A percentile compares a stretch with the other conserved stretches of the same genome.
These are phyloP conservation scores for Pythium plurisporium DNA, from an alignment of 352 stramenopile species.

Conservation along the genomic window DNA sequence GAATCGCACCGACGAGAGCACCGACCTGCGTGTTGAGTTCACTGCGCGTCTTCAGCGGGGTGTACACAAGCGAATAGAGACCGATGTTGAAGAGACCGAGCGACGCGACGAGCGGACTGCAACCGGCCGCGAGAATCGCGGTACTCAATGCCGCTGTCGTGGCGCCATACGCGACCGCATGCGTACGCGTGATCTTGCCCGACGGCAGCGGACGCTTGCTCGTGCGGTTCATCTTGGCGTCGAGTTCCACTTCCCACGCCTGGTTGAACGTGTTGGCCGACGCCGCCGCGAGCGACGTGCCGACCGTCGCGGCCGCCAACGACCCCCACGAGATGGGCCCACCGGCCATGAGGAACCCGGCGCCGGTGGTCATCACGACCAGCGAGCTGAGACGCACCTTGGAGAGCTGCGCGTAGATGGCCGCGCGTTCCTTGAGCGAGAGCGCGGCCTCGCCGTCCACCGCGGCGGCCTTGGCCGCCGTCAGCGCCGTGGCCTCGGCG, in stretches of 20 bases:
- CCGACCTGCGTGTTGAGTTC: slow-evolving; percentile 99
- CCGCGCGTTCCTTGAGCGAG: slow-evolving; percentile 55
- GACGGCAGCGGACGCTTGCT: slow-evolving; percentile 91
- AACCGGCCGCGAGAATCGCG: slow-evolving; percentile 86
- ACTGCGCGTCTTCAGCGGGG: slow-evolving; percentile 95
- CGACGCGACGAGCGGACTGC: slow-evolving; percentile 93
- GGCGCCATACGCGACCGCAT: slow-evolving; percentile 82
- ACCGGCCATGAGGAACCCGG: slow-evolving; percentile 96
- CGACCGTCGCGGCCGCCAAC: slow-evolving; percentile 88
- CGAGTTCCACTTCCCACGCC: slow-evolving; percentile 93
- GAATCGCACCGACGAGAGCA: slow-evolving; percentile 97
- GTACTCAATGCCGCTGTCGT: slow-evolving; percentile 87
- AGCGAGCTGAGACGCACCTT: slow-evolving; percentile 94
- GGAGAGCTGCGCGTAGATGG: slow-evolving; percentile 89
- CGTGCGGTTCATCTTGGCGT: slow-evolving; percentile 97
- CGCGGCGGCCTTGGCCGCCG: slow-evolving; percentile 20
- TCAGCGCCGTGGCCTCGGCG: slow-evolving; percentile 31
- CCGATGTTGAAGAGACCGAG: slow-evolving; percentile 97
- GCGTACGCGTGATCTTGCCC: slow-evolving; percentile 65
- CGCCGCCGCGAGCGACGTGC: slow-evolving; percentile 92
- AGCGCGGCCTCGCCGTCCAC: slow-evolving; percentile 21
- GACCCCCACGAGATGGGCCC: slow-evolving; percentile 88
- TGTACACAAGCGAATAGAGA: slow-evolving; percentile 99
- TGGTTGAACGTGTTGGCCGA: slow-evolving; percentile 98
- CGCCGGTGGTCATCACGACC: slow-evolving; percentile 95